A percentile compares a stretch with the other conserved stretches of the same genome.
Evolutionary conservation across 768 basidiomycete species (phyloP).

Genomic region (Naematelia encephala): DNA sequence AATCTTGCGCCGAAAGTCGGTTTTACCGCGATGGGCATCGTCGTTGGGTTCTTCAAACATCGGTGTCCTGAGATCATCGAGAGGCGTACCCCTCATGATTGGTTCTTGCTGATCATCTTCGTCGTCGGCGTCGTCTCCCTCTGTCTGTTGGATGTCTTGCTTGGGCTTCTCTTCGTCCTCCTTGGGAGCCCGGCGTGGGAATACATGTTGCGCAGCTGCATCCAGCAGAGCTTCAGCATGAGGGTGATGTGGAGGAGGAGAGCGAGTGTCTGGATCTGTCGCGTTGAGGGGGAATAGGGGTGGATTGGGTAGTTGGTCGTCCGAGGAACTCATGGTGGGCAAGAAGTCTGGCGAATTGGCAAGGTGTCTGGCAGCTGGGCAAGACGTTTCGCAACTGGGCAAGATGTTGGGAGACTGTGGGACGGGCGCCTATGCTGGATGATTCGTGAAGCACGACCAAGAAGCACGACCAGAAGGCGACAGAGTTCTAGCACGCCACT

Average conservation of each 20-base stretch:
- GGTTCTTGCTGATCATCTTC: constrained; percentile 31
- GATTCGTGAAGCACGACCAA: no score
- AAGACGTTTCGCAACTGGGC: no score
- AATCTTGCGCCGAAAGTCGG: background rate
- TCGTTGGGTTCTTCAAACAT: background rate
- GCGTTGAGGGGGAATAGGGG: constrained; percentile 20
- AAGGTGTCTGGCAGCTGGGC: no score
- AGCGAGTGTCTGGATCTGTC: constrained; percentile 3
- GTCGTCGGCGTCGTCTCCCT: constrained; percentile 1
- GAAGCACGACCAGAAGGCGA: no score
- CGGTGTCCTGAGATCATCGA: constrained; percentile 38
- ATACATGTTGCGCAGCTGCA: constrained; percentile 34
- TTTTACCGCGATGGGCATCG: background rate
- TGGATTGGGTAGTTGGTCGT: no score
- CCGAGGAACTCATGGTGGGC: no score
- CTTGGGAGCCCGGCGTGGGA: constrained; percentile 24
- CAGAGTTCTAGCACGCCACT: no score
- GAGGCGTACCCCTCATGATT: constrained; percentile 37
- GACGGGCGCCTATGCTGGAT: no score
- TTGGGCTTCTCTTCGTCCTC: constrained; percentile 4
- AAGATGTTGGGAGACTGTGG: no score
- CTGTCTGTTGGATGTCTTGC: background rate
- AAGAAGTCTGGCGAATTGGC: no score
- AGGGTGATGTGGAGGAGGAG: constrained; percentile 21
- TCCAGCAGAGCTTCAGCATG: constrained; percentile 32